Base-by-base conservation (phyloP, 2,329 filamentous ascomycete genomes). In the Neocatenulostroma microsporum region DNA sequence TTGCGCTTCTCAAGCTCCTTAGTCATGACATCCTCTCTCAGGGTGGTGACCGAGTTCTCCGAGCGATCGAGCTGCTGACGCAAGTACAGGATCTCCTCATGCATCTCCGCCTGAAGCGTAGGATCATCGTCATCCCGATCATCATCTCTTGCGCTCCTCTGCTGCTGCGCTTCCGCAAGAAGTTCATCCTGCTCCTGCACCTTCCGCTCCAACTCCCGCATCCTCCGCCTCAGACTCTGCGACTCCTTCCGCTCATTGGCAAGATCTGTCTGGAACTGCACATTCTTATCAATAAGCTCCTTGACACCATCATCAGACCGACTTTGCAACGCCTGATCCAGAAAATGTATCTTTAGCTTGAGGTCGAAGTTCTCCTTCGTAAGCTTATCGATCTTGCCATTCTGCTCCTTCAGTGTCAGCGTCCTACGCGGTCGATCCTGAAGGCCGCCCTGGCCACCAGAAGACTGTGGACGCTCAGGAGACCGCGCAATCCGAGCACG, bases 331-430 rank as follows among this genome's bases (percentile, higher is more conserved):
- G 89, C 83, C 60, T 96, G 85, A 53, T 89, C 93, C 32, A 98
- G 73, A 56, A 95, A 98, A 71, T 95, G 93, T 47, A 96, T 91
- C 59, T 94, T 93, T 62, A 96, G 79, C 63, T 96, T 95, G 37
- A 96, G 67, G 58, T 95, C 89, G 57, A 96, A 98, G 48, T 98
- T 98, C 61, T 98, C 91, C 63, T 98, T 98, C 42, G 86, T 93
- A 2, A 96, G 72, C 41, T 88, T 80, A 61, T 98, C 91, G 46
- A 98, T 95, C 11, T 89, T 96, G 62, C 83, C 94, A 57, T 89
- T 94, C 62, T 98, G 91, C 62, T 98, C 91, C 60, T 95, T 96
- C 26, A 98, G 68, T 0, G 91, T 96, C 62, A 98, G 55, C 26
- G 54, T 55, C 39, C 51, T 54, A 41, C 54, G 53, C 11, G 53